These are phyloP conservation scores for Ceratobasidium sp. DNA, from an alignment of 1,284 basidiomycete genomes.

Conservation along the genomic window DNA sequence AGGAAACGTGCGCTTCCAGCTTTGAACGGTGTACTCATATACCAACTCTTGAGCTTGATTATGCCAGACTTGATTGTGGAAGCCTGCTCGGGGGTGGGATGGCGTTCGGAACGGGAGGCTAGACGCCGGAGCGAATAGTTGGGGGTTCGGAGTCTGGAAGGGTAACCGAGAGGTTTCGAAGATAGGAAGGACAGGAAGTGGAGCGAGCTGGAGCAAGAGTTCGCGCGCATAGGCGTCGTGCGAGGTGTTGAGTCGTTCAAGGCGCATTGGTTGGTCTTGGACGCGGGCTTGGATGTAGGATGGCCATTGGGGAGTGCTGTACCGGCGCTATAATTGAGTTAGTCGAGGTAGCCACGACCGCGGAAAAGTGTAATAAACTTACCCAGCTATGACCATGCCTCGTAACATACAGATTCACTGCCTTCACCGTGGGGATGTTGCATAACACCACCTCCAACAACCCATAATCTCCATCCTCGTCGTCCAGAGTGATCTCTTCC, in stretches of 20 bases:
- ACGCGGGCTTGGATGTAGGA: background rate
- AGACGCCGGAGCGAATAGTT: no score
- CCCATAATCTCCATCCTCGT: conserved; percentile 40
- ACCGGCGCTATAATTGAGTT: conserved; percentile 14
- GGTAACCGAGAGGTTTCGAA: background rate
- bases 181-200: background rate
- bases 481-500: conserved; percentile 34
- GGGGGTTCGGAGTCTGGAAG: background rate
- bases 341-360: background rate
- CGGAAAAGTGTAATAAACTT: background rate
- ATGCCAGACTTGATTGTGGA: conserved; percentile 3
- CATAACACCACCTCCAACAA: conserved; percentile 24
- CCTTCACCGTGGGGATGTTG: conserved; percentile 23
- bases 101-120: no score
- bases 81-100: background rate
- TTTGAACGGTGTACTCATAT: background rate
- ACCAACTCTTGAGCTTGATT: background rate
- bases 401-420: conserved; percentile 19
- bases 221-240: conserved; percentile 7
- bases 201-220: background rate
- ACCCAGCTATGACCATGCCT: conserved; percentile 41
- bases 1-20: conserved; percentile 26
- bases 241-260: conserved; percentile 32
- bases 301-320: conserved; percentile 32
- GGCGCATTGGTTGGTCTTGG: background rate